Evolutionary conservation across 225 moss, liverwort and hornwort genomes (phyloP), one percentile per base, ranked within the genome.

Genomic region (Sphagnum contortum): DNA sequence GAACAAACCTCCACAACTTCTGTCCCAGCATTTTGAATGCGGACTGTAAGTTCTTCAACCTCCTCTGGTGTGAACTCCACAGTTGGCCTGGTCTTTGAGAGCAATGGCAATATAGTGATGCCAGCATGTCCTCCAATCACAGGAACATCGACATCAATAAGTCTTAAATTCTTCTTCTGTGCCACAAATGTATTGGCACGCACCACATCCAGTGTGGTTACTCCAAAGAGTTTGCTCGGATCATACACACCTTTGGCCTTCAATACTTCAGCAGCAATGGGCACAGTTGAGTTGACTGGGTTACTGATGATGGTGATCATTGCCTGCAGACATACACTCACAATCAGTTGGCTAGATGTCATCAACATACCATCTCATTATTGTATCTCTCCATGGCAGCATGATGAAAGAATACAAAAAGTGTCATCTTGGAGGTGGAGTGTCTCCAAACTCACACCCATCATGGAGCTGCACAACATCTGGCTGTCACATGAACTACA

Each of bases 121-220:
- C 98, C 98, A 3, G 98, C 91, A 75, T 98, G 98, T 57, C 98
- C 98, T 71, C 98, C 98, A 71, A 90, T 82, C 13, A 98, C 98
- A 70, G 98, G 98, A 57, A 98, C 98, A 70, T 87, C 83, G 49
- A 98, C 98, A 56, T 87, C 88, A 67, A 77, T 91, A 48, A 93
- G 79, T 12, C 91, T 82, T 77, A 98, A 66, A n/a, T 73, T 69
- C 76, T 76, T 80, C 73, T 72, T 81, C 59, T 84, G 73, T 64
- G 83, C 98, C 77, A 90, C 96, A 72, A 96, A 96, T 5, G 96
- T 92, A 65, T 96, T 96, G 69, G 96, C 92, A 69, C 98, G 92
- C 9, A 98, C 93, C 48, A 98, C 98, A 66, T 98, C 98, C 64
- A 98, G 80, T 2, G 98, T 98, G 12, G 98, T 98, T 9, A 98